Conservation (phyloP, 1,139 yeast species). For the Meyerozyma carpophila region DNA sequence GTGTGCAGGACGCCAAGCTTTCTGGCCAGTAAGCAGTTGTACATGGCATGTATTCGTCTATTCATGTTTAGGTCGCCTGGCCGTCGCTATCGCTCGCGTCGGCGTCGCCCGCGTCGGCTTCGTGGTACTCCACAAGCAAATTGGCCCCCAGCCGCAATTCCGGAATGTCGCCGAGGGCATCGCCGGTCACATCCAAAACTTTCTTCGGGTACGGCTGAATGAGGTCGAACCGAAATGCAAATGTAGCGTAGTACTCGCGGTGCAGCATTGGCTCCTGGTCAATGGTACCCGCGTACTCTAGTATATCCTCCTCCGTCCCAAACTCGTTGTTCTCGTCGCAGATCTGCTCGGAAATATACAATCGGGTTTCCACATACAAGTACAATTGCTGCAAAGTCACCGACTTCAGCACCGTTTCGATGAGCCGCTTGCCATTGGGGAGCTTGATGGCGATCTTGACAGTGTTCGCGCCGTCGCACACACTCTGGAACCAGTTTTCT, state of each 20-base stretch:
- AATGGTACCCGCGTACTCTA: neutral
- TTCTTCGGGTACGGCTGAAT: constrained; percentile 42
- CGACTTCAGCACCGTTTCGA: constrained; percentile 47
- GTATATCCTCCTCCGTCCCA: constrained; percentile 7
- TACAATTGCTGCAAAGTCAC: constrained; percentile 59
- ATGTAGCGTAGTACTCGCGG: constrained; percentile 18
- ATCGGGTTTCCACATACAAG: constrained; percentile 51
- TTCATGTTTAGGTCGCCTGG: too few species aligned
- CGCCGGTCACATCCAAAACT: constrained; percentile 15
- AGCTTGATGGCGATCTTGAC: constrained; percentile 34
- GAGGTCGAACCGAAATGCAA: constrained; percentile 32
- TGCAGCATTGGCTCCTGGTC: neutral
- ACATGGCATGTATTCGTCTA: too few species aligned
- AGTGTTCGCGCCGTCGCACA: constrained; percentile 5
- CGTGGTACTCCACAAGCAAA: constrained; percentile 31
- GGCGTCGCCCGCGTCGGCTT: constrained; percentile 16
- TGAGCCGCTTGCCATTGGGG: constrained; percentile 56
- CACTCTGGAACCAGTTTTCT: constrained; percentile 10
- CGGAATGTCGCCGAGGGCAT: constrained; percentile 16
- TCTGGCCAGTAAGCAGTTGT: neutral
- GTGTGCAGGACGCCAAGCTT: neutral
- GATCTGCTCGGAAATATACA: constrained; percentile 15
- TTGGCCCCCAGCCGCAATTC: constrained; percentile 37
- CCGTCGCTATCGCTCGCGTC: constrained; percentile 1
- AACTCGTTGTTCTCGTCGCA: constrained; percentile 10